These are phyloP conservation scores for Botryosphaeria dothidea DNA, from an alignment of 2,329 filamentous ascomycete genomes.

Conservation along the genomic window DNA sequence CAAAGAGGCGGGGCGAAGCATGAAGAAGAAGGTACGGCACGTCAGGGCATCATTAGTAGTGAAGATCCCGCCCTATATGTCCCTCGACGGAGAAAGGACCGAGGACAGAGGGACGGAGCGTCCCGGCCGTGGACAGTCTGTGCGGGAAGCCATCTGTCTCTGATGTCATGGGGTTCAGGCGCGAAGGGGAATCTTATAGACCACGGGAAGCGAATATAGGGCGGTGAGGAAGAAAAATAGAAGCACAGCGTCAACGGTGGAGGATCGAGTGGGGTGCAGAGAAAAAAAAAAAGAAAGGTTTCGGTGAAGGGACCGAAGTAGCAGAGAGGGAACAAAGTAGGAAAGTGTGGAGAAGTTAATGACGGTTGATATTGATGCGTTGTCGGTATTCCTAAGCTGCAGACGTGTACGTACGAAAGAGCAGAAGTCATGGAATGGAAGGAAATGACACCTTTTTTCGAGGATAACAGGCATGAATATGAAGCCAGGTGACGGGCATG, in stretches of 20 bases:
- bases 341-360: neutral
- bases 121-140: neutral
- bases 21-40: neutral
- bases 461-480: neutral
- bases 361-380: neutral
- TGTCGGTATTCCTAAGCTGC: neutral
- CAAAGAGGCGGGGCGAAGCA: neutral
- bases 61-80: neutral
- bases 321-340: neutral
- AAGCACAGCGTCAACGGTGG: neutral
- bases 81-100: neutral
- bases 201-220: constrained; percentile 8
- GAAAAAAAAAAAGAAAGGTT: neutral
- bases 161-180: neutral
- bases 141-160: neutral
- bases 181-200: neutral
- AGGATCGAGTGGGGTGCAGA: neutral
- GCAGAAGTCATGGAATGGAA: neutral
- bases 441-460: neutral
- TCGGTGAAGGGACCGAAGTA: neutral
- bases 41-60: neutral
- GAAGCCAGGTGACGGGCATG: neutral
- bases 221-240: neutral
- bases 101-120: neutral
- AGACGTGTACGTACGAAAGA: neutral